A percentile compares a stretch with the other conserved stretches of the same genome.
These are phyloP conservation scores for Xerocomellus chrysenteron DNA, from an alignment of 768 basidiomycete species.

Conservation along the genomic window DNA sequence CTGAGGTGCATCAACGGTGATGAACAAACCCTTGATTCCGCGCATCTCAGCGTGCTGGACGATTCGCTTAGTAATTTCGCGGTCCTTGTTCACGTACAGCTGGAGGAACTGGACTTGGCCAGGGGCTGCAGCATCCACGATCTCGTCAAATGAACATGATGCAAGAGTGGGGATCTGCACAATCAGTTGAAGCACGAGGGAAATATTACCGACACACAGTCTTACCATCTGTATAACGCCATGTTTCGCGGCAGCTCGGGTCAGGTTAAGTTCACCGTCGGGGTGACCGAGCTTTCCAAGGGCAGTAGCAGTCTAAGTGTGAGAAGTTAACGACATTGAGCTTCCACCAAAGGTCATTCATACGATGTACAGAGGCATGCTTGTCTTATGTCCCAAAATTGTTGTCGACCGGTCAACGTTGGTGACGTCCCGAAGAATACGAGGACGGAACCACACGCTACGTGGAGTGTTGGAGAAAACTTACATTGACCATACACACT, in stretches of 20 bases:
- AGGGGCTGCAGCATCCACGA: conserved; percentile 80
- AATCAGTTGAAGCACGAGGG: background rate
- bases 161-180: conserved; percentile 90
- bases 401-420: conserved; percentile 82
- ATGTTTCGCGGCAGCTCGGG: conserved; percentile 82
- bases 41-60: conserved; percentile 89
- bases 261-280: conserved; percentile 90
- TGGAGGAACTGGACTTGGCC: conserved; percentile 87
- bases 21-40: conserved; percentile 91
- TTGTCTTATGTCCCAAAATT: conserved; percentile 73
- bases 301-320: conserved; percentile 68
- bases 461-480: background rate
- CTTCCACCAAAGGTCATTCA: conserved; percentile 11
- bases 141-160: conserved; percentile 94
- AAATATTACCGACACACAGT: background rate
- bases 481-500: background rate
- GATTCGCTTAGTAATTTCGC: conserved; percentile 78
- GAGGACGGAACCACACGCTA: conserved; percentile 89
- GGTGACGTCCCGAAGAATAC: conserved; percentile 80
- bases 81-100: conserved; percentile 88
- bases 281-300: conserved; percentile 95
- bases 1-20: conserved; percentile 97
- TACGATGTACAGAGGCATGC: conserved; percentile 82
- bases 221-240: conserved; percentile 71
- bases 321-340: conserved; percentile 6